Base-by-base conservation (phyloP, 495 filamentous ascomycete species). In the Xylaria intraflava region DNA sequence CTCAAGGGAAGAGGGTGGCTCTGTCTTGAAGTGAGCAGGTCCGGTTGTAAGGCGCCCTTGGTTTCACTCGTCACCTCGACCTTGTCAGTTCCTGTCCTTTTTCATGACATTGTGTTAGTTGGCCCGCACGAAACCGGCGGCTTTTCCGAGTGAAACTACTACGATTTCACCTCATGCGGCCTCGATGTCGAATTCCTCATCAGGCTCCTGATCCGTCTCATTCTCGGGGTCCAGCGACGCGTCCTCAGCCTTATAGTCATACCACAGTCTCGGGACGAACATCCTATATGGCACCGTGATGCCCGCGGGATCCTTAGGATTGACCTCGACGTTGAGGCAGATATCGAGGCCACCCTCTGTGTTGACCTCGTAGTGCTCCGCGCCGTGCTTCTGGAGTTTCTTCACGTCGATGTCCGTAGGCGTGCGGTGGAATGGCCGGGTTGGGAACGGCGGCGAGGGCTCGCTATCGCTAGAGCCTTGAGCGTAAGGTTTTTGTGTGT, bases 211-310 rank as follows among this genome's bases (percentile, higher is more conserved):
- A 2, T 12, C 19, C 8, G 19, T 7, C 29, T 56, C 46, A 35
- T 51, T 33, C 27, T n/a, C 44, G 1, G 23, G 24, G 39, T 16
- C 44, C 11, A 16, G 35, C 9, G 24, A 17, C 23, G 11, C 23
- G 14, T 64, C 65, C 47, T 72, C 65, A 20, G 60, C 62, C 24
- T 76, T 64, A 48, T 73, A 67, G 26, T 77, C 72, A 49, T 80
- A 81, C 70, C 72, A 79, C 23, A 98, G 72, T 49, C 80, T 80
- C 6, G 93, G 93, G 10, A 98, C 85, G 0, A 96, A 78, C 22
- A 97, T 67, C 19, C 90, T 78, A 65, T 98, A 98, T 27, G 89
- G 86, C 40, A 81, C 79, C 2, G 93, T 98, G 58, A 85, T 86
- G n/a, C 93, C 94, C 0, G 85, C 79, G 0, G 94, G 93, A 61